phyloP scores from a whole-genome alignment of 495 filamentous ascomycete species.

The Viridothelium virens region DNA sequence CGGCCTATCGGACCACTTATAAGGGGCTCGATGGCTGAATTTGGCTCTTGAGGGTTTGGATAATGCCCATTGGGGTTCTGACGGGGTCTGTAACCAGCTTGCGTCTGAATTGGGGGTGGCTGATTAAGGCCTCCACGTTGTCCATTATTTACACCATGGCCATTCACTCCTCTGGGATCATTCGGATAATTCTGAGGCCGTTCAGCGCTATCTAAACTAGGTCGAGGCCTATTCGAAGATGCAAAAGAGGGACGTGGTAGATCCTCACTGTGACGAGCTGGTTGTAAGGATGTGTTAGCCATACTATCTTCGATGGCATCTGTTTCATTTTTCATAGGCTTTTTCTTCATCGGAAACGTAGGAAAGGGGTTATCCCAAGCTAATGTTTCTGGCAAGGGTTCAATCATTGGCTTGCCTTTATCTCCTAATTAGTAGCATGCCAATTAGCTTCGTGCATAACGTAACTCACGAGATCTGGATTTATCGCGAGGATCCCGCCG shows the following conservation, averaged over 20 bases:
- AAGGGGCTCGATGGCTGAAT: not conserved
- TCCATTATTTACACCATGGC: not conserved
- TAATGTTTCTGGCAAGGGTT: constrained; percentile 15
- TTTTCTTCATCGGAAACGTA: constrained; percentile 24
- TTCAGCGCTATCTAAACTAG: not conserved
- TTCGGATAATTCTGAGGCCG: constrained; percentile 4
- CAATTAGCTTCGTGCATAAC: constrained; percentile 9
- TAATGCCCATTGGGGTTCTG: not conserved
- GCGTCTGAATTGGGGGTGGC: constrained; percentile 5
- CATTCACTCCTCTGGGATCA: not conserved
- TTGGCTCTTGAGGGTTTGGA: not conserved
- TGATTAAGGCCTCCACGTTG: not conserved
- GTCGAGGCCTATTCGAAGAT: not conserved
- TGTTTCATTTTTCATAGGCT: constrained; percentile 10
- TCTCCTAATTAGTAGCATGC: constrained; percentile 15
- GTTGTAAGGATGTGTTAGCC: constrained; percentile 17
- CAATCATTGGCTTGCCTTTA: constrained; percentile 20
- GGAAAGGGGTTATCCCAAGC: constrained; percentile 31
- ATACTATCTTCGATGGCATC: constrained; percentile 13
- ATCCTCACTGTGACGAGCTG: constrained; percentile 17
- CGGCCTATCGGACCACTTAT: not conserved
- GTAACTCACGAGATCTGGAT: not conserved
- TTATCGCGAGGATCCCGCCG: not conserved
- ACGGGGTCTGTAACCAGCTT: not conserved
- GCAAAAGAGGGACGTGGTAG: constrained; percentile 5